phyloP scores from a whole-genome alignment of 2,329 filamentous ascomycete genomes.

The Shiraia sp. region DNA sequence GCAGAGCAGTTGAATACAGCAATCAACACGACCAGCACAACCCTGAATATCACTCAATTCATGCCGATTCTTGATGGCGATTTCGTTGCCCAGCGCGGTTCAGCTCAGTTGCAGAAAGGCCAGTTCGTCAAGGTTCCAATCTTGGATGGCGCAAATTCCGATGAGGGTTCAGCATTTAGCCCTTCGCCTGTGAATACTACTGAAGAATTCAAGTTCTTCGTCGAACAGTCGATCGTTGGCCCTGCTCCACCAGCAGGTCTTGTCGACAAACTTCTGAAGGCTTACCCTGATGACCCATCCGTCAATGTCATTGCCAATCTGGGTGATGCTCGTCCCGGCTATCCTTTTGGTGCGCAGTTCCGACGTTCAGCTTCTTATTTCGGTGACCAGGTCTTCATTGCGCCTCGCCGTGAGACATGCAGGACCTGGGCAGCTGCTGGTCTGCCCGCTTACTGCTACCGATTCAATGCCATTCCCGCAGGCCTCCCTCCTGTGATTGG shows the following conservation, averaged over 20 bases:
- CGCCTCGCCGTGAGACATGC: constrained; percentile 57
- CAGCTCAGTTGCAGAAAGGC: constrained; percentile 59
- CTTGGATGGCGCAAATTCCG: constrained; percentile 65
- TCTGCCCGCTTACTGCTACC: constrained; percentile 62
- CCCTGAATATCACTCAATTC: constrained; percentile 34
- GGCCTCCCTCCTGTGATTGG: constrained; percentile 50
- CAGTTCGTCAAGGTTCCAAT: constrained; percentile 68
- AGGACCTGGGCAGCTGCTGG: constrained; percentile 55
- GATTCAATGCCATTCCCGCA: constrained; percentile 61
- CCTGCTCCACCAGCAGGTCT: constrained; percentile 28
- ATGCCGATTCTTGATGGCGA: constrained; percentile 59
- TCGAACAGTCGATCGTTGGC: constrained; percentile 28
- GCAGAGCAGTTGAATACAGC: constrained; percentile 62
- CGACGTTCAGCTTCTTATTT: constrained; percentile 56
- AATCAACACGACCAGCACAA: constrained; percentile 51
- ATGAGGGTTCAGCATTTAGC: constrained; percentile 66
- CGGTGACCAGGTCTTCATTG: constrained; percentile 62
- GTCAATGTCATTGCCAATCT: constrained; percentile 32
- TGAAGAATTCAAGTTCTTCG: constrained; percentile 55
- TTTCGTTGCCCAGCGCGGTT: constrained; percentile 57
- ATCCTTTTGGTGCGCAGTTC: constrained; percentile 48
- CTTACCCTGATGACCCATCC: constrained; percentile 35
- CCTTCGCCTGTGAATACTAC: constrained; percentile 59
- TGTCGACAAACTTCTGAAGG: constrained; percentile 27
- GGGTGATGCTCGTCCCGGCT: constrained; percentile 20